Conservation (phyloP, 148 eudicot genomes). For the Rhododendron griersonianum region DNA sequence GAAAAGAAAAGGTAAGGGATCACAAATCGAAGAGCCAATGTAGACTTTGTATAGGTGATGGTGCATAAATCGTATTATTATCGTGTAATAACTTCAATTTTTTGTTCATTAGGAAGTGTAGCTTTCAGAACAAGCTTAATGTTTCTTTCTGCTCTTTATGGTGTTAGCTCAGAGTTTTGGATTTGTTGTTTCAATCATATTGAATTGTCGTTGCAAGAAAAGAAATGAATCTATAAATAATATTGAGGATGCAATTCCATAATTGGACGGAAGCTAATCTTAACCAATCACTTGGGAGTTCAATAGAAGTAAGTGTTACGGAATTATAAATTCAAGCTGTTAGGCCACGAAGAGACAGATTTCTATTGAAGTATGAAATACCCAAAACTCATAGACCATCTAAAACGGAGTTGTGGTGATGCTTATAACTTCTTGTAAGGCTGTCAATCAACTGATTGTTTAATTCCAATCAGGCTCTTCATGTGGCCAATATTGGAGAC, state of each 20-base stretch:
- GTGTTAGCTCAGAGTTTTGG: background rate
- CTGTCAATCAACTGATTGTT: background rate
- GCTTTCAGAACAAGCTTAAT: background rate
- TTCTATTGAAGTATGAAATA: background rate
- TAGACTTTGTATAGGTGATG: background rate
- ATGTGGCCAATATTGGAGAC: conserved; percentile 83
- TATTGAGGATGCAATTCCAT: background rate
- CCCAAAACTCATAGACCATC: background rate
- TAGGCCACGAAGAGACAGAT: background rate
- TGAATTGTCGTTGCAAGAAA: background rate
- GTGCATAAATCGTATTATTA: background rate
- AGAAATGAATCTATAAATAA: background rate
- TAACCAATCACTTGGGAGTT: background rate
- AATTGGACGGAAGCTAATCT: background rate
- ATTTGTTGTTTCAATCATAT: background rate
- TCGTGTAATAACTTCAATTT: background rate
- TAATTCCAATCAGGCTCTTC: conserved; percentile 40
- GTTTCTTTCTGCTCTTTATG: background rate
- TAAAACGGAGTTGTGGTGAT: background rate
- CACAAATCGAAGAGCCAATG: background rate
- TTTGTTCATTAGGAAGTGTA: background rate
- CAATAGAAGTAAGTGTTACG: background rate
- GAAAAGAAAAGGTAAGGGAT: background rate
- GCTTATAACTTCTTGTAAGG: background rate
- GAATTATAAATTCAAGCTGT: background rate